These are phyloP conservation scores for Aspergillus quadricinctus DNA, from an alignment of 2,329 filamentous ascomycete species.

Conservation along the genomic window DNA sequence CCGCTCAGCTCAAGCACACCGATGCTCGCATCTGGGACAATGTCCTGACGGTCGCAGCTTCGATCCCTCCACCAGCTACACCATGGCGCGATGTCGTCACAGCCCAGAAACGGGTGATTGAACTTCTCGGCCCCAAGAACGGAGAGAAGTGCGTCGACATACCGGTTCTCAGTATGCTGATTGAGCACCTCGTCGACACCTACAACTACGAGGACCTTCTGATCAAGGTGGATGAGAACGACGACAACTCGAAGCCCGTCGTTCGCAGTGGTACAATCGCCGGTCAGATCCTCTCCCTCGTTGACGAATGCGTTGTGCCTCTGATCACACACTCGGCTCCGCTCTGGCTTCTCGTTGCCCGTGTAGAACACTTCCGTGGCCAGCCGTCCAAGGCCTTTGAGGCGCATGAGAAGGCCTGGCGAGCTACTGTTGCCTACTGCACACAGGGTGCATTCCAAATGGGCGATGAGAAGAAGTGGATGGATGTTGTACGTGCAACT, in stretches of 20 bases:
- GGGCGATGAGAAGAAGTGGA: conserved; percentile 64
- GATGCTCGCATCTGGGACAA: conserved; percentile 97
- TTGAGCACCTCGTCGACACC: conserved; percentile 63
- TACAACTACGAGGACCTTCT: conserved; percentile 36
- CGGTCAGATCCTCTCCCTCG: conserved; percentile 58
- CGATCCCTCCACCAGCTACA: conserved; percentile 62
- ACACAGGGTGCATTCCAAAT: conserved; percentile 42
- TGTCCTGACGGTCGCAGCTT: conserved; percentile 78
- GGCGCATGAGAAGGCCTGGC: conserved; percentile 86
- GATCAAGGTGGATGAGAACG: conserved; percentile 33
- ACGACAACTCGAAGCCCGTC: conserved; percentile 25
- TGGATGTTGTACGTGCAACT: conserved; percentile 70
- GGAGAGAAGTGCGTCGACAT: conserved; percentile 76
- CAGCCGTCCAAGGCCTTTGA: conserved; percentile 71
- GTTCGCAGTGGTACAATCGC: conserved; percentile 51
- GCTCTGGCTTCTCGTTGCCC: conserved; percentile 71
- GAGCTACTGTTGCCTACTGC: conserved; percentile 54
- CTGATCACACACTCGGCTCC: conserved; percentile 75
- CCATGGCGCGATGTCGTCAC: conserved; percentile 71
- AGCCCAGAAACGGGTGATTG: conserved; percentile 69
- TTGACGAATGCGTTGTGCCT: conserved; percentile 72
- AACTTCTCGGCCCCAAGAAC: conserved; percentile 60
- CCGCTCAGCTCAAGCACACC: conserved; percentile 74
- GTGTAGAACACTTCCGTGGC: conserved; percentile 67
- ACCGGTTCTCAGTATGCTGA: conserved; percentile 65